phyloP scores from a whole-genome alignment of 2,329 filamentous ascomycete species.

The Talaromyces sp. region DNA sequence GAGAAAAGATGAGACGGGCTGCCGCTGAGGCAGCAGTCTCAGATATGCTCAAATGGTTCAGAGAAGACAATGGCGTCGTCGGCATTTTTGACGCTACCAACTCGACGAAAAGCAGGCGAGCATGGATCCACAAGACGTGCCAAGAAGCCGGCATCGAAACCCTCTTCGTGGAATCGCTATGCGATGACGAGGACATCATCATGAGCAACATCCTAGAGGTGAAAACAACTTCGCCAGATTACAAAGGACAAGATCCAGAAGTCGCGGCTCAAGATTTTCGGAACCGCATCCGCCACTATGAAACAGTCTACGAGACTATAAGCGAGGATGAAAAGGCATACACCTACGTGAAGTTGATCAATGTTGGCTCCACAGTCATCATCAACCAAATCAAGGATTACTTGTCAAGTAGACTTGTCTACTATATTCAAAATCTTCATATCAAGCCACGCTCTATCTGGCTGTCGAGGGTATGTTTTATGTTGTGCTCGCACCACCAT shows the following conservation, averaged over 20 bases:
- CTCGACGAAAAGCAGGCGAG: slow-evolving; percentile 80
- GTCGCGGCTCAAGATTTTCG: slow-evolving; percentile 86
- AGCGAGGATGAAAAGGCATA: slow-evolving; percentile 82
- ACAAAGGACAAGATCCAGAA: slow-evolving; percentile 89
- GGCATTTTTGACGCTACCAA: slow-evolving; percentile 97
- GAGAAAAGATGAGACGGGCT: slow-evolving; percentile 79
- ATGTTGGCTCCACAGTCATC: slow-evolving; percentile 91
- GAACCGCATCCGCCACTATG: slow-evolving; percentile 92
- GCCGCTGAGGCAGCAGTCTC: slow-evolving; percentile 87
- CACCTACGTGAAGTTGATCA: slow-evolving; percentile 96
- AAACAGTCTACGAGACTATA: slow-evolving; percentile 93
- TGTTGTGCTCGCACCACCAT: not conserved
- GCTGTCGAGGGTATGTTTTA: slow-evolving; percentile 73
- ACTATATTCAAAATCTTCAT: slow-evolving; percentile 97
- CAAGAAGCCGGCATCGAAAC: slow-evolving; percentile 75
- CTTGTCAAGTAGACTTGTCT: slow-evolving; percentile 90
- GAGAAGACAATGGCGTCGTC: slow-evolving; percentile 69
- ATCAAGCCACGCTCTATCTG: slow-evolving; percentile 96
- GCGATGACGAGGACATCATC: slow-evolving; percentile 91
- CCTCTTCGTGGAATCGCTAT: slow-evolving; percentile 94
- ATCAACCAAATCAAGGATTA: slow-evolving; percentile 98
- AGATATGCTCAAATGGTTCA: slow-evolving; percentile 95
- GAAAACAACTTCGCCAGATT: slow-evolving; percentile 94
- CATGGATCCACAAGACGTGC: slow-evolving; percentile 85
- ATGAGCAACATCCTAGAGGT: slow-evolving; percentile 98